Evolutionary conservation across 768 basidiomycete species (phyloP).

Genomic region (Mycena pura): DNA sequence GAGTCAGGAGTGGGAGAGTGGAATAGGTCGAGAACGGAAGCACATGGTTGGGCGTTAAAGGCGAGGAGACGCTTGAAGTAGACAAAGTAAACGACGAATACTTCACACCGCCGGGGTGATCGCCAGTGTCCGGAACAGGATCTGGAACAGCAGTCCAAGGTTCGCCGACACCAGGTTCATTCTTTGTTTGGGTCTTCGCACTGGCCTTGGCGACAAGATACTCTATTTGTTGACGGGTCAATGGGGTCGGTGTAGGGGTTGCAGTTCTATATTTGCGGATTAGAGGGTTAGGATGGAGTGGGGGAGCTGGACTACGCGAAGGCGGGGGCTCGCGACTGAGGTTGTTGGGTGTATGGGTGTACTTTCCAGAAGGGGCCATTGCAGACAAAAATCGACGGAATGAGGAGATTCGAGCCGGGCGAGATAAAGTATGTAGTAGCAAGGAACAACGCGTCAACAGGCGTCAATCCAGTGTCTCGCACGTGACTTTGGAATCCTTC

Average conservation of each 20-base stretch:
- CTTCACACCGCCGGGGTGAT: conserved; percentile 33
- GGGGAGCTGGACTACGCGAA: neutral
- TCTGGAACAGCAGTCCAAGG: conserved; percentile 50
- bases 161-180: conserved; percentile 27
- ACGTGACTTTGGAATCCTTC: neutral
- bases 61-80: conserved; percentile 23
- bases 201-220: conserved; percentile 23
- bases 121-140: conserved; percentile 55
- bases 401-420: neutral
- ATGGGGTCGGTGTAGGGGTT: conserved; percentile 21
- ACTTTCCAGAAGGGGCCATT: conserved; percentile 16
- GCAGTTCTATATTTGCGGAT: conserved; percentile 19
- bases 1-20: neutral
- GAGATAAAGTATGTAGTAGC: neutral
- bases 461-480: neutral
- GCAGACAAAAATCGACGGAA: neutral
- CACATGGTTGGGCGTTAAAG: neutral
- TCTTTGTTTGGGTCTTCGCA: conserved; percentile 24
- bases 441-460: neutral
- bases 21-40: neutral
- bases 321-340: conserved; percentile 3
- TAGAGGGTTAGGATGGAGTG: conserved; percentile 23
- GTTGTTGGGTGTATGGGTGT: conserved; percentile 4
- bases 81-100: conserved; percentile 29
- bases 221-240: conserved; percentile 21